Evolutionary conservation across 257 asterid species (phyloP).

Genomic region (Craterostigma plantagineum): DNA sequence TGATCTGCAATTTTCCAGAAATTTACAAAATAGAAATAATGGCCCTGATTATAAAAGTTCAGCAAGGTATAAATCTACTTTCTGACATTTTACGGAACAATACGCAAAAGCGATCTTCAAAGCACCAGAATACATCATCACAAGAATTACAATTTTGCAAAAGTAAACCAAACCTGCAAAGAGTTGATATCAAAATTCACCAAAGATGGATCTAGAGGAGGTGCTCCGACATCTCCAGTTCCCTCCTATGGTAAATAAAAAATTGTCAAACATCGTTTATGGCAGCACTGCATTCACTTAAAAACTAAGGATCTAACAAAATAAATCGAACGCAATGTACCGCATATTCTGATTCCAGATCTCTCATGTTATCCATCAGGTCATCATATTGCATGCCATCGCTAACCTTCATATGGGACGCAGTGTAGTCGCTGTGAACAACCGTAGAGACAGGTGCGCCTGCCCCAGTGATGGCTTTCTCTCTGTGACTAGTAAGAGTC

Average conservation of each 20-base stretch:
- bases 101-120: neutral
- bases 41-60: too few relatives aligned
- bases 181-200: constrained; percentile 49
- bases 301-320: too few relatives aligned
- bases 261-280: too few relatives aligned
- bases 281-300: constrained; percentile 5
- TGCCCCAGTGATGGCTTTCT: constrained; percentile 17
- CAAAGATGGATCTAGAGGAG: constrained; percentile 44
- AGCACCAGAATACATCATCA: neutral
- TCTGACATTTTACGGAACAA: too few relatives aligned
- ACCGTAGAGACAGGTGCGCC: constrained; percentile 23
- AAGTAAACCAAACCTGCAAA: constrained; percentile 46
- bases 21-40: too few relatives aligned
- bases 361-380: constrained; percentile 34
- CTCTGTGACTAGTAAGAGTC: constrained; percentile 17
- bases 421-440: constrained; percentile 23
- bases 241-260: constrained; percentile 28
- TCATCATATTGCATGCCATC: constrained; percentile 32
- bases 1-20: constrained; percentile 15
- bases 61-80: neutral
- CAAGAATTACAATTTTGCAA: constrained; percentile 1
- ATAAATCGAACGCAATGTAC: too few relatives aligned
- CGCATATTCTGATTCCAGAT: constrained; percentile 39
- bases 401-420: constrained; percentile 23
- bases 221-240: constrained; percentile 29